Evolutionary conservation across 1,284 basidiomycete species (phyloP).

Genomic region (Apiotrichum siamense): DNA sequence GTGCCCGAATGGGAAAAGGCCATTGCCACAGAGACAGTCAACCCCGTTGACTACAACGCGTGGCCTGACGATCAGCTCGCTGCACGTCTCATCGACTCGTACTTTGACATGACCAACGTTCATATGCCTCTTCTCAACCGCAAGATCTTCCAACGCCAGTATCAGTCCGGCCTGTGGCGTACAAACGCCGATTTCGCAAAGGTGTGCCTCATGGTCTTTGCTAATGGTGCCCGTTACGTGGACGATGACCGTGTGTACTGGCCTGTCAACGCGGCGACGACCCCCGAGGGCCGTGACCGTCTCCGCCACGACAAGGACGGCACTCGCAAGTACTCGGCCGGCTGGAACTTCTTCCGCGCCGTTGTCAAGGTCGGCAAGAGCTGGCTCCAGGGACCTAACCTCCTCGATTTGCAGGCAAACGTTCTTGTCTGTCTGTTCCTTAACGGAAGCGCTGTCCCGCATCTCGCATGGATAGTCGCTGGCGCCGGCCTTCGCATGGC

Average conservation of each 20-base stretch:
- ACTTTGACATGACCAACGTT: slow-evolving; percentile 60
- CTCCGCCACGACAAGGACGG: slow-evolving; percentile 37
- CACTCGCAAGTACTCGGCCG: slow-evolving; percentile 53
- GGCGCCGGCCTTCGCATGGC: slow-evolving; percentile 65
- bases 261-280: slow-evolving; percentile 39
- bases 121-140: slow-evolving; percentile 70
- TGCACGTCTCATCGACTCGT: slow-evolving; percentile 58
- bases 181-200: slow-evolving; percentile 60
- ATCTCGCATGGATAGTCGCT: slow-evolving; percentile 64
- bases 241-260: slow-evolving; percentile 58
- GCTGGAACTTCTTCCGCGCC: slow-evolving; percentile 70
- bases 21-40: slow-evolving; percentile 35
- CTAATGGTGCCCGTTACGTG: slow-evolving; percentile 63
- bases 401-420: slow-evolving; percentile 69
- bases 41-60: slow-evolving; percentile 33
- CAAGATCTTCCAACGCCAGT: slow-evolving; percentile 61
- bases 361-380: slow-evolving; percentile 55
- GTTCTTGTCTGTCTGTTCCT: slow-evolving; percentile 47
- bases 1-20: slow-evolving; percentile 46
- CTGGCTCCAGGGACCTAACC: slow-evolving; percentile 54
- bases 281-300: slow-evolving; percentile 37
- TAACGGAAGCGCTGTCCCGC: slow-evolving; percentile 60
- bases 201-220: slow-evolving; percentile 67
- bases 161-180: slow-evolving; percentile 57
- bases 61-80: slow-evolving; percentile 56